These are phyloP conservation scores for Trichoderma sp. DNA, from an alignment of 2,329 filamentous ascomycete genomes.

Conservation along the genomic window DNA sequence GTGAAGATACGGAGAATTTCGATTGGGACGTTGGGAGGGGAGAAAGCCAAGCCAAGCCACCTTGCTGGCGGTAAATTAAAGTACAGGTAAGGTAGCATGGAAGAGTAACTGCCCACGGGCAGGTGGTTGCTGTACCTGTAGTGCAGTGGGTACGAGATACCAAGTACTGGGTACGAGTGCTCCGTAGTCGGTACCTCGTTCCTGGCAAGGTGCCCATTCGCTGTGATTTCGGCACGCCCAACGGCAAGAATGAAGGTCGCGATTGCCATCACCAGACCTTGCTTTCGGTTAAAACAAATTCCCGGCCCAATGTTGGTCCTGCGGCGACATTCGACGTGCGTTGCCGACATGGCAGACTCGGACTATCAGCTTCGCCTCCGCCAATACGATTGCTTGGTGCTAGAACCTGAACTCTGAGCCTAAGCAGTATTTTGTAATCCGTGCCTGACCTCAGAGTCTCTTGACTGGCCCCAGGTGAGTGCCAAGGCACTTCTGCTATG, in stretches of 20 bases:
- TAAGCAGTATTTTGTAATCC: neutral
- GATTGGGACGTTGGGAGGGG: conserved; percentile 4
- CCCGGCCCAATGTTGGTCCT: conserved; percentile 10
- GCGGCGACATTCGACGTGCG: conserved; percentile 9
- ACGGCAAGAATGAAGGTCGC: conserved; percentile 3
- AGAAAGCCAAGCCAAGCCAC: conserved; percentile 5
- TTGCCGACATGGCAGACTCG: neutral
- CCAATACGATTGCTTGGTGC: neutral
- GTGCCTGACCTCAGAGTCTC: neutral
- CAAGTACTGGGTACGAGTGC: neutral
- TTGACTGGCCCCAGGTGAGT: neutral
- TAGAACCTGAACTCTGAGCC: neutral
- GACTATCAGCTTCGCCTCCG: conserved; percentile 1
- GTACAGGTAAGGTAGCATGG: neutral
- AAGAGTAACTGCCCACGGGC: too few relatives aligned
- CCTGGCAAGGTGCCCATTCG: neutral
- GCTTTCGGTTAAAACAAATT: conserved; percentile 15
- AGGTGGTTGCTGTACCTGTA: neutral
- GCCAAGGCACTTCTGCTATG: conserved; percentile 12
- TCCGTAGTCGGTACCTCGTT: neutral
- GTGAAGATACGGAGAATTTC: conserved; percentile 16
- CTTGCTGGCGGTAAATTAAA: conserved; percentile 1
- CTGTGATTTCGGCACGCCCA: neutral
- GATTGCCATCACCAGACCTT: conserved; percentile 12
- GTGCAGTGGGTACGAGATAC: neutral